Evolutionary conservation across 208 protist genomes (phyloP).

Genomic region (Tritrichomonas foetus): DNA sequence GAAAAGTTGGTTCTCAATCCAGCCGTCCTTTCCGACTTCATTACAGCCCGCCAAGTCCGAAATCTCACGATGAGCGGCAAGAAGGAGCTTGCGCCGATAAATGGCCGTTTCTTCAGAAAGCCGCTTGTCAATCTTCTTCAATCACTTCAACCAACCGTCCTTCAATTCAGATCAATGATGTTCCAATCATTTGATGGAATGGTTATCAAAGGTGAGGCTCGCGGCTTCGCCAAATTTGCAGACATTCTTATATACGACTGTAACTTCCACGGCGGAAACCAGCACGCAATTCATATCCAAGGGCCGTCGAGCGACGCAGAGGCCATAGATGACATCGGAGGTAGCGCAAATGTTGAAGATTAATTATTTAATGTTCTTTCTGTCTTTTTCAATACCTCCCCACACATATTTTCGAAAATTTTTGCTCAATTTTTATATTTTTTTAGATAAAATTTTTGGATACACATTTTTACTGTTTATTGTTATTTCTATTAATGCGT

Average conservation of each 20-base stretch:
- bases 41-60: background rate
- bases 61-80: constrained; percentile 8
- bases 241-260: background rate
- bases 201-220: constrained; percentile 1
- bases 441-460: background rate
- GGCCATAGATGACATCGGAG: background rate
- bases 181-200: constrained; percentile 30
- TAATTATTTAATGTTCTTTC: background rate
- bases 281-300: constrained; percentile 34
- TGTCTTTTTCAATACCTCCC: background rate
- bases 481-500: background rate
- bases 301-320: background rate
- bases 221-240: background rate
- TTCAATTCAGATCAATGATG: background rate
- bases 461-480: background rate
- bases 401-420: background rate
- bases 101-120: constrained; percentile 22
- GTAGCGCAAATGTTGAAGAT: background rate
- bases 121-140: background rate
- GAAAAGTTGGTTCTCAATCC: background rate
- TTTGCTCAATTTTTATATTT: background rate
- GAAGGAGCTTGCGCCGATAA: background rate
- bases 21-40: constrained; percentile 5
- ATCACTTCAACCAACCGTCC: background rate
- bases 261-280: background rate